Conservation (phyloP, 2,329 filamentous ascomycete species). For the Aureobasidium sp. region DNA sequence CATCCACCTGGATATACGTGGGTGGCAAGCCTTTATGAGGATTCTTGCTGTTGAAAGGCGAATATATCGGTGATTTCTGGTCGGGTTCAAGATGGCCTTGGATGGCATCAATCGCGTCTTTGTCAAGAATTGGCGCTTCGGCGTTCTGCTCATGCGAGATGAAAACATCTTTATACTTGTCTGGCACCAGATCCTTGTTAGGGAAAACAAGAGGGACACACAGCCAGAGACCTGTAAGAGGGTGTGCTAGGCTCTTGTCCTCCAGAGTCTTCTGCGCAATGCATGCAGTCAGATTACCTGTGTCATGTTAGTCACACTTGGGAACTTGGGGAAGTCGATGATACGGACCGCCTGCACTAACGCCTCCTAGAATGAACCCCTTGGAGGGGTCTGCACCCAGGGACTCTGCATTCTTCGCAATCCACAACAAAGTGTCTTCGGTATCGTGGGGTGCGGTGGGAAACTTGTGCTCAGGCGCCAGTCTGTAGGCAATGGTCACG, state of each 20-base stretch:
- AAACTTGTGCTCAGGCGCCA: constrained; percentile 43
- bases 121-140: constrained; percentile 30
- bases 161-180: constrained; percentile 34
- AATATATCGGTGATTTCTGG: constrained; percentile 19
- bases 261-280: constrained; percentile 36
- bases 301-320: neutral
- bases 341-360: constrained; percentile 37
- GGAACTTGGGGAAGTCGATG: rapidly evolving
- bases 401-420: constrained; percentile 33
- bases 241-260: constrained; percentile 32
- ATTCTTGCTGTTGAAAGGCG: constrained; percentile 29
- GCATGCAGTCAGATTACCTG: constrained; percentile 32
- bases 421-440: constrained; percentile 42
- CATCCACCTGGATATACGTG: constrained; percentile 46
- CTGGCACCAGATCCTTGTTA: constrained; percentile 27
- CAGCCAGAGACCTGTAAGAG: constrained; percentile 42
- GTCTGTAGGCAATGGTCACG: constrained; percentile 38
- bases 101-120: constrained; percentile 24
- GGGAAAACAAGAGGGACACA: constrained; percentile 35
- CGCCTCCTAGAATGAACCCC: constrained; percentile 46
- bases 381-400: constrained; percentile 36
- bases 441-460: constrained; percentile 38
- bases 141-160: constrained; percentile 39
- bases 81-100: constrained; percentile 14
- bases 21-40: constrained; percentile 34